Percentiles rank a stretch among this genome's conserved stretches.
Conservation (phyloP, 371 early-diverging fungal species). For the Lichtheimia ramosa region DNA sequence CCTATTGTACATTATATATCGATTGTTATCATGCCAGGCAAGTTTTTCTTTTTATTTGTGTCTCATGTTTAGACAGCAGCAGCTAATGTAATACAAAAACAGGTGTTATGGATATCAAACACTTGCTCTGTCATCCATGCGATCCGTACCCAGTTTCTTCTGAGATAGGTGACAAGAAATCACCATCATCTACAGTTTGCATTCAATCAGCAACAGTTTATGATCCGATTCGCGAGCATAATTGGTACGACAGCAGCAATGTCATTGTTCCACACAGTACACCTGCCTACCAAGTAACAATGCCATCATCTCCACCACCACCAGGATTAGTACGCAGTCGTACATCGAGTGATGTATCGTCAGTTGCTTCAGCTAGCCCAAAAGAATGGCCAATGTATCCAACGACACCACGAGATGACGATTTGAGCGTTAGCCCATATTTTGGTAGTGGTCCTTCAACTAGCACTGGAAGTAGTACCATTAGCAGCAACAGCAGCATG, state of each 20-base stretch:
- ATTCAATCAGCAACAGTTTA: no score
- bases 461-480: neutral
- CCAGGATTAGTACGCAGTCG: conserved; percentile 9
- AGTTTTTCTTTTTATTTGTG: neutral
- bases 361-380: conserved; percentile 9
- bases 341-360: conserved; percentile 12
- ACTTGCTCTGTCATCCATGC: conserved; percentile 28
- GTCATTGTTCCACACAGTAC: neutral
- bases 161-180: neutral
- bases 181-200: neutral
- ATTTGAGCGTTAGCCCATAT: neutral
- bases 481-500: neutral
- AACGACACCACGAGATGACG: conserved; percentile 11
- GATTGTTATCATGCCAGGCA: conserved; percentile 7
- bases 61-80: conserved; percentile 3
- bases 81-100: neutral
- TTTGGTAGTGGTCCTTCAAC: neutral
- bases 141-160: conserved; percentile 14
- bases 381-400: conserved; percentile 13
- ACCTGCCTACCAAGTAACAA: neutral
- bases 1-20: conserved; percentile 10
- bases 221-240: no score
- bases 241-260: neutral
- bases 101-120: conserved; percentile 36
- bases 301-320: conserved; percentile 1